phyloP scores from a whole-genome alignment of 208 protist genomes.

The Acanthamoeba royreba region DNA sequence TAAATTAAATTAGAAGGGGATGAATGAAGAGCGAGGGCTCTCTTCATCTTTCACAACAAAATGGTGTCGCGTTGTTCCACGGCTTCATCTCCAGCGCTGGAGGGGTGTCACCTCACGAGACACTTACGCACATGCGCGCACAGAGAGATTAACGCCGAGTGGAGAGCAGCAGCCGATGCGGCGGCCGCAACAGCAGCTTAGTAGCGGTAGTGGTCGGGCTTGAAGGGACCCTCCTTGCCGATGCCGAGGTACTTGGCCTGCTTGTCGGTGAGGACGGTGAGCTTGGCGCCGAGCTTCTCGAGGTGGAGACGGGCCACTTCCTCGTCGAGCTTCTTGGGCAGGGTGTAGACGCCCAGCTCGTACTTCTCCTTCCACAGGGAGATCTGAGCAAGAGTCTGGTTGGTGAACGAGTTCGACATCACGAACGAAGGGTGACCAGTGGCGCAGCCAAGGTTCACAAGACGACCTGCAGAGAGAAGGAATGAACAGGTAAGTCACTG shows the following conservation, averaged over 20 bases:
- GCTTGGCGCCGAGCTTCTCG: slow-evolving; percentile 93
- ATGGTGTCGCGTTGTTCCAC: no score
- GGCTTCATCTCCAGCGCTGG: no score
- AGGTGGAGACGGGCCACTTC: slow-evolving; percentile 98
- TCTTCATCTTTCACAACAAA: no score
- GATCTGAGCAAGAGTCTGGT: slow-evolving; percentile 99
- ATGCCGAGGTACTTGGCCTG: slow-evolving; percentile 99
- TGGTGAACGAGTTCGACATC: slow-evolving; percentile 99
- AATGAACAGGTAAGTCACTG: no score
- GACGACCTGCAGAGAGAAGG: slow-evolving; percentile 75
- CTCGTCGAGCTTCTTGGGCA: slow-evolving; percentile 99
- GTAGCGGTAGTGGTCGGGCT: slow-evolving; percentile 98
- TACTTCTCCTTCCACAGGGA: slow-evolving; percentile 96
- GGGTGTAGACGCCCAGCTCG: slow-evolving; percentile 92
- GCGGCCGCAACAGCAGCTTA: no score
- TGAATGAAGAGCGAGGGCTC: no score
- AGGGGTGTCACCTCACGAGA: no score
- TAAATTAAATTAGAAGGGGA: no score
- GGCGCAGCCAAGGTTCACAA: slow-evolving; percentile 99
- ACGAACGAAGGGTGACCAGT: slow-evolving; percentile 99
- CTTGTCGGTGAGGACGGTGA: slow-evolving; percentile 92
- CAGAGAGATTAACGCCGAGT: no score
- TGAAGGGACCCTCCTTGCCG: slow-evolving; percentile 95
- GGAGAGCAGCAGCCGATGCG: no score
- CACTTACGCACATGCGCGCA: no score